Evolutionary conservation across 2,329 filamentous ascomycete species (phyloP).

Genomic region (Nigrospora osmanthi): DNA sequence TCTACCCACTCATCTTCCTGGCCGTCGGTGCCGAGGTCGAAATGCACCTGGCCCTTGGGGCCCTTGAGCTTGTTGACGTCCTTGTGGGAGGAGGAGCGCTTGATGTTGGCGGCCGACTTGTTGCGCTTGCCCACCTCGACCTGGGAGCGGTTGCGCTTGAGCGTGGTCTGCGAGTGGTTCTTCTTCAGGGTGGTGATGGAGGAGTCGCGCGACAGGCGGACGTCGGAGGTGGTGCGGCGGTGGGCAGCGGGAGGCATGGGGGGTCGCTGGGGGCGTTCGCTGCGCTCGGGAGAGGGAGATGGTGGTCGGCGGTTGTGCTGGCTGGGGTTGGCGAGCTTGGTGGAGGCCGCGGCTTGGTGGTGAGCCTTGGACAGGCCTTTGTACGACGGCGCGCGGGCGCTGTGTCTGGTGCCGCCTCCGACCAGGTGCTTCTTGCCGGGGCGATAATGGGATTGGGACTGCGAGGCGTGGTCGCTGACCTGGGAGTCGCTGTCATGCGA

Average conservation of each 20-base stretch:
- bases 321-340: slow-evolving; percentile 1
- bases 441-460: slow-evolving; percentile 18
- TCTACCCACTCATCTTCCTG: slow-evolving; percentile 58
- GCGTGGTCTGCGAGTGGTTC: slow-evolving; percentile 44
- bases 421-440: slow-evolving; percentile 31
- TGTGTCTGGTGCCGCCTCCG: slow-evolving; percentile 35
- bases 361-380: slow-evolving; percentile 40
- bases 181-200: slow-evolving; percentile 38
- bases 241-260: slow-evolving; percentile 26
- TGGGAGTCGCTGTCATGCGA: slow-evolving; percentile 25
- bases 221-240: slow-evolving; percentile 42
- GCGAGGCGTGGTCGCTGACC: slow-evolving; percentile 21
- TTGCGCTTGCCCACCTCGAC: slow-evolving; percentile 45
- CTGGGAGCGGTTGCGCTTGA: slow-evolving; percentile 55
- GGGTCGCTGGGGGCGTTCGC: slow-evolving; percentile 32
- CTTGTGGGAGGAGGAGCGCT: slow-evolving; percentile 44
- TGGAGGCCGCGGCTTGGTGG: slow-evolving; percentile 10
- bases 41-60: slow-evolving; percentile 48
- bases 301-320: slow-evolving; percentile 14
- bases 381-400: slow-evolving; percentile 43
- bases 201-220: slow-evolving; percentile 37
- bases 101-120: slow-evolving; percentile 43
- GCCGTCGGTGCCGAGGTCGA: slow-evolving; percentile 49
- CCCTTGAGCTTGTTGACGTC: slow-evolving; percentile 35
- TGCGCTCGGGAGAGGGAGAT: slow-evolving; percentile 26